Base-by-base conservation (phyloP, 2,329 filamentous ascomycete genomes). In the Pseudocercospora ulei region DNA sequence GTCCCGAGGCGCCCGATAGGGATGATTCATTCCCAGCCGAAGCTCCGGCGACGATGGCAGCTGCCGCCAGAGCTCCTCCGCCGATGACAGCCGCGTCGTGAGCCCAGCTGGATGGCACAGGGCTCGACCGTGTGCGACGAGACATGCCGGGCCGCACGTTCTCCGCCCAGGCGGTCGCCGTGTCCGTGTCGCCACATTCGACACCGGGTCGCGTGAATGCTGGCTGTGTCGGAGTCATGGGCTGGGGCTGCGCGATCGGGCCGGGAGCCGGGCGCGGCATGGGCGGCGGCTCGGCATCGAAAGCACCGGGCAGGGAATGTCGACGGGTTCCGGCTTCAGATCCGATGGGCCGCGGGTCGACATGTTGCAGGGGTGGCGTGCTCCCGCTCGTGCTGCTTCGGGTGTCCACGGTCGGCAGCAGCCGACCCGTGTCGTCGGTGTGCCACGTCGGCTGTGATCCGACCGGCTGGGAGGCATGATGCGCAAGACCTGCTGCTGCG, bases 201-300 rank as follows among this genome's bases (percentile, higher is more conserved):
- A 39, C 42, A 3, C 38, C 40, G 11, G 40, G 35, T 19, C 54
- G 45, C 3, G 55, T 55, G 39, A 59, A 57, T 2, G 55, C 49
- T 12, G 57, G 50, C 18, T 51, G 42, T 2, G 92, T 76, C 0
- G 82, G 83, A 2, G 73, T 69, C 42, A 83, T 72, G 2, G 87
- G 87, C 51, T 86, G 80, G 2, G 87, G 87, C 52, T 93, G 84
- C 57, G 90, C 81, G n/a, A 95, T 68, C 7, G 78, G 76, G 19
- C 85, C 71, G 0, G 75, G 68, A 4, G 66, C 74, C 3, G 78
- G 73, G 26, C 73, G 69, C 9, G 59, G 62, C 13, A 63, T 58
- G 2, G 66, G 56, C 5, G 65, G 54, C 5, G 65, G 54, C 7
- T 44, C 39, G n/a, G 33, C 64, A 9, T 55, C 52, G 22, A 54